Percentiles rank a stretch among this genome's conserved stretches.
Conservation (phyloP, 73 alveolate species). For the Symbiodinium natans region DNA sequence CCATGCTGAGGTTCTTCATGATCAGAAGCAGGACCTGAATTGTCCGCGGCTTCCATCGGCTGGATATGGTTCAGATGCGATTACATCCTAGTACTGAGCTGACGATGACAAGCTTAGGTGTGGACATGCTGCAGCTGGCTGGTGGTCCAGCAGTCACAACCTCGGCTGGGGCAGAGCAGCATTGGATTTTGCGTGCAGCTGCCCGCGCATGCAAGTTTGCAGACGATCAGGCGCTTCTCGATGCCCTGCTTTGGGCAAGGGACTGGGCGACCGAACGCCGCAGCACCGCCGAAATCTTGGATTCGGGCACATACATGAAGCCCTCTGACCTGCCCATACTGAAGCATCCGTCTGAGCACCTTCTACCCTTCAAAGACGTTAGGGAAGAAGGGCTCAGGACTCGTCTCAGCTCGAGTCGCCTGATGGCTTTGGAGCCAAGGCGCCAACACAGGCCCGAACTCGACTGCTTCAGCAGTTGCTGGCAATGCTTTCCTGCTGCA, state of each 20-base stretch:
- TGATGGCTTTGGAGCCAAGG: too few species aligned
- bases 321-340: too few species aligned
- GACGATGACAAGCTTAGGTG: too few species aligned
- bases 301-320: too few species aligned
- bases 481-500: constrained; percentile 72
- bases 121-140: constrained; percentile 36
- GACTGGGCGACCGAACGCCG: constrained; percentile 84
- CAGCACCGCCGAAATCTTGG: constrained; percentile 11
- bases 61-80: too few species aligned
- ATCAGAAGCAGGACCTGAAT: constrained; percentile 14
- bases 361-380: too few species aligned
- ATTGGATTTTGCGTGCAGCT: too few species aligned
- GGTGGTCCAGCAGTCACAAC: constrained; percentile 47
- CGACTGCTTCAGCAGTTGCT: constrained; percentile 45
- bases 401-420: too few species aligned
- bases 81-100: too few species aligned
- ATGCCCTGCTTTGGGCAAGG: constrained; percentile 83
- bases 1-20: not conserved
- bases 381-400: too few species aligned
- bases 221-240: constrained; percentile 57
- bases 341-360: too few species aligned
- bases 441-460: constrained; percentile 27
- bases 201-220: constrained; percentile 16
- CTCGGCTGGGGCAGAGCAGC: not conserved
- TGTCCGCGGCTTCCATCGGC: not conserved